Evolutionary conservation across 2,329 filamentous ascomycete species (phyloP), one percentile per base, ranked within the genome.

Genomic region (Trichoderma hamatum): DNA sequence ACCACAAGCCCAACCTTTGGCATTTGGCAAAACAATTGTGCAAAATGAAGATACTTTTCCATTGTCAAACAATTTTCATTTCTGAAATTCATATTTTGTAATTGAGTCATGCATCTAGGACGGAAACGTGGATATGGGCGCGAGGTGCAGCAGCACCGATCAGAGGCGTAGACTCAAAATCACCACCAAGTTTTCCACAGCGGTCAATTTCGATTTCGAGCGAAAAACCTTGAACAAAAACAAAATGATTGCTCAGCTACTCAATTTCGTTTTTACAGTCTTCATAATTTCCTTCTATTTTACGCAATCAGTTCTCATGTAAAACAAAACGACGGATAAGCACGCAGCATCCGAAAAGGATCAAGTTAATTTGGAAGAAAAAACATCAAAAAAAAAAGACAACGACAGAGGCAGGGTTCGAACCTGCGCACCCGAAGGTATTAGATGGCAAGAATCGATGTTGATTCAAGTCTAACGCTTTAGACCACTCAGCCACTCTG

Each of bases 401-500:
- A 49, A 49, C 65, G 9, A 9, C 16, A 19, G 3, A 3, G 7
- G 19, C 16, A n/a, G 19, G 5, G 9, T 43, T 19, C 19, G 6
- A 0, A 16, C 39, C 39, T 68, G 65, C 65, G 65, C 65, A 68
- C 65, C 65, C 65, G 65, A 68, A 68, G 65, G 65, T 68, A 68
- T 68, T 68, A 61, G 65, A 68, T 68, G 55, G 56, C 65, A 56
- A 61, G 65, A 68, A 68, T 68, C 65, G 49, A 26, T 19, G 56
- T 30, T 68, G 28, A 68, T 68, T 68, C 65, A 68, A 68, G 65
- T 68, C 65, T 61, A 68, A 68, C 65, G 65, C 65, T 68, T 68
- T 68, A 68, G 65, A 68, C 65, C 65, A 68, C 65, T 68, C 65
- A 68, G 65, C 65, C 65, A 68, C 65, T 68, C 65, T 68, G 65